Evolutionary conservation across 2,329 filamentous ascomycete species (phyloP).

Genomic region (Alternaria consortialis): DNA sequence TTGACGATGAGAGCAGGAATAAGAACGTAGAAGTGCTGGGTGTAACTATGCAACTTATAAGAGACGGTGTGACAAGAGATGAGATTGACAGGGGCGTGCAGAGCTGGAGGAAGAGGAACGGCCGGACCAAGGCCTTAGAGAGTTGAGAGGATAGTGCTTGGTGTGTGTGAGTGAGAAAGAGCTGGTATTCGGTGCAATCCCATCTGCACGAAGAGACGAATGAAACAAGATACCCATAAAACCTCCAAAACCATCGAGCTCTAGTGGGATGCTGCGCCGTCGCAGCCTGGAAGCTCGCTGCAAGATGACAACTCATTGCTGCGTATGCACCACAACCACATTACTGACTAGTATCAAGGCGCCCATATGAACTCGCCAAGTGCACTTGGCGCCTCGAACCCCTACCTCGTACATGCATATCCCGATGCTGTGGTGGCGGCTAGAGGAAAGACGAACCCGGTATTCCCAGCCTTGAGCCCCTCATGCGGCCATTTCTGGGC

Average conservation of each 20-base stretch:
- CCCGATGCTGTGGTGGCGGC: too few relatives aligned
- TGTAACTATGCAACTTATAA: slow-evolving; percentile 83
- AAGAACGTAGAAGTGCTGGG: slow-evolving; percentile 81
- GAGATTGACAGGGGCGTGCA: slow-evolving; percentile 82
- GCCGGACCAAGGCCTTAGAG: slow-evolving; percentile 43
- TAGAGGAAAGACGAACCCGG: too few relatives aligned
- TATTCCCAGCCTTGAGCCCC: too few relatives aligned
- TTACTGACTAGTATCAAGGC: background rate
- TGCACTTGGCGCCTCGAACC: too few relatives aligned
- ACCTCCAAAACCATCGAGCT: too few relatives aligned
- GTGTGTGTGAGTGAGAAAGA: too few relatives aligned
- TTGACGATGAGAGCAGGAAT: slow-evolving; percentile 91
- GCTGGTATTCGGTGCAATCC: background rate
- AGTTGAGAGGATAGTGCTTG: background rate
- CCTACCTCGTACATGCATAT: too few relatives aligned
- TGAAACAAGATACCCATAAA: background rate
- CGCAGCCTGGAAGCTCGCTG: too few relatives aligned
- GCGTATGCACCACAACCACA: background rate
- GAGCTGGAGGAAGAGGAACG: slow-evolving; percentile 80
- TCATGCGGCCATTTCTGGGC: too few relatives aligned
- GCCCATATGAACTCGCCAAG: background rate
- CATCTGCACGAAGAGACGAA: background rate
- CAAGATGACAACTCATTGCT: background rate
- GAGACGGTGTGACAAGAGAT: slow-evolving; percentile 77
- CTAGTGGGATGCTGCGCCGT: too few relatives aligned